Evolutionary conservation across 352 stramenopile species (phyloP).

Genomic region (Phytophthora foliorum): DNA sequence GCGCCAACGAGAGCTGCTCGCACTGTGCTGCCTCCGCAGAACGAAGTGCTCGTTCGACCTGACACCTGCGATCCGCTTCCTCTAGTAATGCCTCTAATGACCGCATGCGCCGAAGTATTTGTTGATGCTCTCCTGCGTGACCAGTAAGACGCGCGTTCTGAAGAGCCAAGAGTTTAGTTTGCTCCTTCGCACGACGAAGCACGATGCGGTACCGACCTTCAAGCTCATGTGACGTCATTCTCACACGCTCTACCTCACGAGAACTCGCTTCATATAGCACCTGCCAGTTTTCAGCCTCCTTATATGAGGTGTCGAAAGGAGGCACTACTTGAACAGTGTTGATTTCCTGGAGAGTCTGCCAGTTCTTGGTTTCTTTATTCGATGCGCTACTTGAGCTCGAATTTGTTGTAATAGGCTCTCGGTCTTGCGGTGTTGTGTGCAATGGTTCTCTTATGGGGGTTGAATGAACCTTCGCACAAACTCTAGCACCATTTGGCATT

Average conservation of each 20-base stretch:
- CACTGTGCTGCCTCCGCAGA: slow-evolving; percentile 64
- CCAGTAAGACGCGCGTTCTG: slow-evolving; percentile 62
- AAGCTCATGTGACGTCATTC: slow-evolving; percentile 43
- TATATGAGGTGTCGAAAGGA: slow-evolving; percentile 1
- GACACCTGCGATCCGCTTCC: slow-evolving; percentile 46
- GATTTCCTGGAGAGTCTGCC: slow-evolving; percentile 21
- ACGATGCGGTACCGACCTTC: slow-evolving; percentile 70
- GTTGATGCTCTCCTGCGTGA: slow-evolving; percentile 68
- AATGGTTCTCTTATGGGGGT: slow-evolving; percentile 1
- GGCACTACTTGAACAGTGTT: not conserved
- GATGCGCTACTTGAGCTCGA: not conserved
- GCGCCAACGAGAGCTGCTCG: slow-evolving; percentile 58
- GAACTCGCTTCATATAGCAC: slow-evolving; percentile 34
- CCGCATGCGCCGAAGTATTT: slow-evolving; percentile 59
- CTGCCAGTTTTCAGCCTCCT: slow-evolving; percentile 38
- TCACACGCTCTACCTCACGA: slow-evolving; percentile 37
- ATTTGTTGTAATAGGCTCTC: not conserved
- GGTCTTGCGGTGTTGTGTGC: not conserved
- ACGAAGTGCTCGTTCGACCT: slow-evolving; percentile 64
- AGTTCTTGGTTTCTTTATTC: not conserved
- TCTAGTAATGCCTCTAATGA: slow-evolving; percentile 56
- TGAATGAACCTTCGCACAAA: slow-evolving; percentile 17
- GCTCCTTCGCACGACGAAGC: slow-evolving; percentile 64
- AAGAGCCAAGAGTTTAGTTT: slow-evolving; percentile 72
- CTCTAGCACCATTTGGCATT: slow-evolving; percentile 2